Evolutionary conservation across 345 rosid genomes (phyloP).

Genomic region (Jatropha curcas): DNA sequence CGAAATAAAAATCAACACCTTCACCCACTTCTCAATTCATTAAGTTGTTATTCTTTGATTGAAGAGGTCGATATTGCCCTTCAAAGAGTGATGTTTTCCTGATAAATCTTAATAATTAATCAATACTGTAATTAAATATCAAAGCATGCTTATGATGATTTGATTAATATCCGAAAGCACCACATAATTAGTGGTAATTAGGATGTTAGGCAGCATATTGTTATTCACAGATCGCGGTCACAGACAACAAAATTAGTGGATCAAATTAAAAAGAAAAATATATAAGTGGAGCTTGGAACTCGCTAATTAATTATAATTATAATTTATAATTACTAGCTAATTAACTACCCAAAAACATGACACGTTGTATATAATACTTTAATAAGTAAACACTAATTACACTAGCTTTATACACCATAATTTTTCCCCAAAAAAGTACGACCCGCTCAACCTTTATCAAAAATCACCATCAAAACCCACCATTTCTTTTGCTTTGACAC

Average conservation of each 20-base stretch:
- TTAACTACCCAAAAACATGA: background rate
- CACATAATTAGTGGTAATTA: too few species aligned
- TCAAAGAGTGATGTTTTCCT: background rate
- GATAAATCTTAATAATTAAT: too few species aligned
- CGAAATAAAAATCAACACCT: too few species aligned
- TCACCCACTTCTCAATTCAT: too few species aligned
- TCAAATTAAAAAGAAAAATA: too few species aligned
- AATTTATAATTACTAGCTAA: too few species aligned
- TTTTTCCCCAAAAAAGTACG: background rate
- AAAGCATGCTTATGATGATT: background rate
- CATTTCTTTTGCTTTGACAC: slow-evolving; percentile 14
- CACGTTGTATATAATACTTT: background rate
- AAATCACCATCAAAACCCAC: slow-evolving; percentile 25
- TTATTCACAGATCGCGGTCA: background rate
- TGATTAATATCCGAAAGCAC: too few species aligned
- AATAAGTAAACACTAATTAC: slow-evolving; percentile 12
- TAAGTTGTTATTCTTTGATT: too few species aligned
- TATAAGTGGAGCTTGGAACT: background rate
- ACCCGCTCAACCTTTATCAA: slow-evolving; percentile 14
- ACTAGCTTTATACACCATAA: slow-evolving; percentile 27
- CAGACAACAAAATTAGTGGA: background rate
- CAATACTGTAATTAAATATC: too few species aligned
- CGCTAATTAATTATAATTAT: background rate
- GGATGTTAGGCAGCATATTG: background rate
- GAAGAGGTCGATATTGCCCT: slow-evolving; percentile 11